Base-by-base conservation (phyloP, 2,329 filamentous ascomycete genomes). In the Alternaria triticimaculans region DNA sequence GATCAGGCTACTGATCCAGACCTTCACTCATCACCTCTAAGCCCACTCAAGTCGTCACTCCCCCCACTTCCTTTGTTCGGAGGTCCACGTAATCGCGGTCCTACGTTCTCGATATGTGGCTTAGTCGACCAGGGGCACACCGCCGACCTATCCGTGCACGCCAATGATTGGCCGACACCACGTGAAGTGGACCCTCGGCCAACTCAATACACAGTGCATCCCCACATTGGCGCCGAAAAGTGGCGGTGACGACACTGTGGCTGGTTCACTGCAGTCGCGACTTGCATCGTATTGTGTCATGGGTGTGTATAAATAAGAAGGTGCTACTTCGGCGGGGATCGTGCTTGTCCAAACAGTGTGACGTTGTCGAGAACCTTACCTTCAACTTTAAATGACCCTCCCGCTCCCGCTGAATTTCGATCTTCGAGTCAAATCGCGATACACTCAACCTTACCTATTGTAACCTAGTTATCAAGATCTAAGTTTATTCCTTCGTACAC, bases 201-300 rank as follows among this genome's bases (percentile, higher is more conserved):
- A 56, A 56, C 51, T n/a, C 21, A 28, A 10, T n/a, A 18, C n/a
- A 41, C 37, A 41, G n/a, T 41, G 37, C 37, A 21, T 44, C 33
- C 18, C 58, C 58, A 53, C 45, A 55, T 23, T 25, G 14, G 37
- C 15, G 33, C 46, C 26, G 57, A 56, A 30, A 37, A 53, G 60
- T 62, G 60, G 60, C 60, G 60, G 60, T 62, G 60, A 62, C 55
- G 55, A 53, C 46, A 26, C 9, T 58, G 48, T 62, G 55, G 60
- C 60, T 62, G 55, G 10, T 33, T 37, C 37, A 10, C 26, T 53
- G 49, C 30, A 21, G 33, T 20, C n/a, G 11, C 53, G n/a, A 55
- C 53, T 10, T 28, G 6, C 12, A 7, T 11, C 18, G 23, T 49
- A 1, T 49, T 21, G 46, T 55, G 33, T 55, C 53, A 55, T 53